Evolutionary conservation across 1,284 basidiomycete species (phyloP), one percentile per base, ranked within the genome.

Genomic region (Calocybe gambosa): DNA sequence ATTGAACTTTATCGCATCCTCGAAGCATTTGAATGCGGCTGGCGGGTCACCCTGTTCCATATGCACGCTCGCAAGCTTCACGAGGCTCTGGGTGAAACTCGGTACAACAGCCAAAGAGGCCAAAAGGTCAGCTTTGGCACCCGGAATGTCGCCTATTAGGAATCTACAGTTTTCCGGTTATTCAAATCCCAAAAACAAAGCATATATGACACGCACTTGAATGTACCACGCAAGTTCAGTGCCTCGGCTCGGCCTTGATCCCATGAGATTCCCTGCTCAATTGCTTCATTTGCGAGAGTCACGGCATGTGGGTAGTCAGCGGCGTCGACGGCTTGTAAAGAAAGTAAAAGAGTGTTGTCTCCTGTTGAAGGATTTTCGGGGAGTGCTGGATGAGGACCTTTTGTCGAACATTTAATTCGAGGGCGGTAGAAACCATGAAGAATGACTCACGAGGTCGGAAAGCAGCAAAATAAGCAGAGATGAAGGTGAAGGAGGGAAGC

Each of bases 51-150:
- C 85, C 55, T 96, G 85, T 65, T 99, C 96, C 94, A 99, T 98
- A 68, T 96, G 79, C 38, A 99, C 94, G 58, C 87, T 92, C 6
- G 96, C 96, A 58, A 99, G 87, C 77, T 99, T 99, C 57, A 99
- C 94, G 73, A 92, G 84, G 55, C 82, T 88, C 69, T 98, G 95
- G 0, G 92, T 91, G 57, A 89, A 82, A 13, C 75, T 70, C 0
- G 93, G 90, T 33, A 78, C 67, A 20, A 96, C 69, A 49, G 78
- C 70, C 44, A 96, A 75, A 47, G 87, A 87, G 58, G 84, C 79
- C 51, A 89, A 78, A 36, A 99, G 73, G 63, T 98, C 95, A 2
- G 70, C 77, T 62, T 93, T 89, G 38, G 95, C 93, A n/a, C 84
- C 86, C 1, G 74, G 66, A 21, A 93, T 80, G 56, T 97, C 88